phyloP scores from a whole-genome alignment of 139 green algal species.

The Chara braunii region DNA sequence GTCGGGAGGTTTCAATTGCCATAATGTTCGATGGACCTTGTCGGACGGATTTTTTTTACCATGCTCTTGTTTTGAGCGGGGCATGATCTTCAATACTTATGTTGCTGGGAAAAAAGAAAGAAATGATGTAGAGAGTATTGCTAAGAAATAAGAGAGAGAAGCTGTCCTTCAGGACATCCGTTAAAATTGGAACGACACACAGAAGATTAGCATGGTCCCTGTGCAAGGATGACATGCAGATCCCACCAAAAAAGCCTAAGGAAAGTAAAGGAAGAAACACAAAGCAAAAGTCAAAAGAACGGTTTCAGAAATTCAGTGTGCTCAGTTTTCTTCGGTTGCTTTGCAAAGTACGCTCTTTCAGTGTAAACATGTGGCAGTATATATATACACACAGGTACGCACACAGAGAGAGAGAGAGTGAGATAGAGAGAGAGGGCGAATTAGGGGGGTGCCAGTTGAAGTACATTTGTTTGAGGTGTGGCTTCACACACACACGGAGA shows the following conservation, averaged over 20 bases:
- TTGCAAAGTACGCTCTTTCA: too few relatives aligned
- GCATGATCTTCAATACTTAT: too few relatives aligned
- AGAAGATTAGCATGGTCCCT: slow-evolving; percentile 5
- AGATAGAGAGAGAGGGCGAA: too few relatives aligned
- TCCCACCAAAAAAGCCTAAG: too few relatives aligned
- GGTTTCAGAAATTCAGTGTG: not conserved
- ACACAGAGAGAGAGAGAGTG: too few relatives aligned
- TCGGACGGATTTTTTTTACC: not conserved
- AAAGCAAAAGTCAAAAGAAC: too few relatives aligned
- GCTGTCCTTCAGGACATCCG: not conserved
- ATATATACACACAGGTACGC: too few relatives aligned
- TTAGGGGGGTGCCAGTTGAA: not conserved
- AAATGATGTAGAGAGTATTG: not conserved
- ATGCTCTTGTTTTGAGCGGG: not conserved
- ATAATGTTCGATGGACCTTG: not conserved
- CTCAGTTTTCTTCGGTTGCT: not conserved
- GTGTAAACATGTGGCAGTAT: too few relatives aligned
- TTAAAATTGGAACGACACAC: too few relatives aligned
- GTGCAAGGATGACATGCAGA: too few relatives aligned
- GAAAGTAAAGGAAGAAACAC: too few relatives aligned
- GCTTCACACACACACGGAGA: too few relatives aligned
- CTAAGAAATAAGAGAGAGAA: not conserved
- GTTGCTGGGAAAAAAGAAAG: not conserved
- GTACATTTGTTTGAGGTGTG: not conserved
- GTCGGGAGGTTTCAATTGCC: not conserved